These are phyloP conservation scores for Anthracocystis panici-leucophaei DNA, from an alignment of 1,284 basidiomycete species.

Conservation along the genomic window DNA sequence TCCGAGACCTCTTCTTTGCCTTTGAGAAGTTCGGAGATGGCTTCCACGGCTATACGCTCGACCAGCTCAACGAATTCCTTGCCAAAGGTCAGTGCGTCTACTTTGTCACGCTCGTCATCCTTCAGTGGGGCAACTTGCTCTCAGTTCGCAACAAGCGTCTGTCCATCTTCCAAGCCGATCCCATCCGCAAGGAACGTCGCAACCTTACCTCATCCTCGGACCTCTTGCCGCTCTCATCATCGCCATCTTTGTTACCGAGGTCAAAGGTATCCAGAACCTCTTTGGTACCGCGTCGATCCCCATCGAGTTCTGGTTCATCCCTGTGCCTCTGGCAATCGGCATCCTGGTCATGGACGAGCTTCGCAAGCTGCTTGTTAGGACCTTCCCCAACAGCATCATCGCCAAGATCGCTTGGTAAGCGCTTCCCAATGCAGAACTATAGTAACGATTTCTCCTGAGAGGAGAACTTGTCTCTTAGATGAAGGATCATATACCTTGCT, in stretches of 20 bases:
- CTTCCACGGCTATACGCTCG: slow-evolving; percentile 72
- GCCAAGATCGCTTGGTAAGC: slow-evolving; percentile 66
- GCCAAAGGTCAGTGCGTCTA: slow-evolving; percentile 67
- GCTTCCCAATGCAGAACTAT: neutral
- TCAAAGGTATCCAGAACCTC: slow-evolving; percentile 48
- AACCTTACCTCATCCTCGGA: slow-evolving; percentile 56
- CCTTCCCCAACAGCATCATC: slow-evolving; percentile 59
- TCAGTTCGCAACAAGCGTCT: slow-evolving; percentile 73
- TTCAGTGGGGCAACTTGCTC: slow-evolving; percentile 74
- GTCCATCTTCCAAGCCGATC: slow-evolving; percentile 66
- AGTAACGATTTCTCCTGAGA: neutral
- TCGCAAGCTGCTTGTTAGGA: slow-evolving; percentile 63
- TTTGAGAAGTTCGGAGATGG: slow-evolving; percentile 68
- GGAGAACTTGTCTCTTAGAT: neutral
- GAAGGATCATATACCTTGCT: slow-evolving; percentile 5
- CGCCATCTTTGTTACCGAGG: slow-evolving; percentile 58
- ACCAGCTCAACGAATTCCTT: slow-evolving; percentile 70
- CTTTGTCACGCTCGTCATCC: slow-evolving; percentile 77
- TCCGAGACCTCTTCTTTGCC: slow-evolving; percentile 38
- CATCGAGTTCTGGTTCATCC: slow-evolving; percentile 74
- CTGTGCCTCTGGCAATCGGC: slow-evolving; percentile 71
- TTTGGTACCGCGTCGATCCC: slow-evolving; percentile 69
- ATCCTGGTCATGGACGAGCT: slow-evolving; percentile 69
- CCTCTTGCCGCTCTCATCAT: slow-evolving; percentile 46
- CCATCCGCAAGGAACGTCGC: slow-evolving; percentile 34